Evolutionary conservation across 306 rosid species (phyloP).

Genomic region (Cicer yamashitae): DNA sequence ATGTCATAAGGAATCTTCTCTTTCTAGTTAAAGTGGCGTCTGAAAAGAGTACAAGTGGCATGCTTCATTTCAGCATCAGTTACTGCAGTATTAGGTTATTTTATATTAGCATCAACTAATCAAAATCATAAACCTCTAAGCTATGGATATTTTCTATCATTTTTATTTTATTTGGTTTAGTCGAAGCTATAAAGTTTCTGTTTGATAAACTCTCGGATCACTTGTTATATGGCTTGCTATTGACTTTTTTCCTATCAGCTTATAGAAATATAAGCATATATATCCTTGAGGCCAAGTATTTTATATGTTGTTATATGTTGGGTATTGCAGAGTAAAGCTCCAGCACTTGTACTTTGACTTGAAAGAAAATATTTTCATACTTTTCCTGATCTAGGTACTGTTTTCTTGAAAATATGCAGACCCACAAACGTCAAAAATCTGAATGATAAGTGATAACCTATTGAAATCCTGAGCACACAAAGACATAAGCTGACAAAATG

Average conservation of each 20-base stretch:
- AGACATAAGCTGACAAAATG: conserved; percentile 18
- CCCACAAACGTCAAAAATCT: conserved; percentile 20
- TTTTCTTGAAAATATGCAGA: conserved; percentile 29
- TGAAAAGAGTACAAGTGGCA: not conserved
- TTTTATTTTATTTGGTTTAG: conserved; percentile 31
- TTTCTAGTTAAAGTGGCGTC: conserved; percentile 27
- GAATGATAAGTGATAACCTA: conserved; percentile 22
- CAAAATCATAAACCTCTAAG: conserved; percentile 28
- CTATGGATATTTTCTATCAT: conserved; percentile 10
- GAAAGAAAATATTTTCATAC: not conserved
- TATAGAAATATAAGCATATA: conserved; percentile 1
- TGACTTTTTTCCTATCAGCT: not conserved
- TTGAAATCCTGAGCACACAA: conserved; percentile 6
- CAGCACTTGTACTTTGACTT: not conserved
- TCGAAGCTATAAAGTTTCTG: conserved; percentile 15
- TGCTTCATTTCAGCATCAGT: conserved; percentile 36
- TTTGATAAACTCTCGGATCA: not conserved
- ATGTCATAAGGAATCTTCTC: conserved; percentile 39
- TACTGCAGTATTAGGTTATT: conserved; percentile 39
- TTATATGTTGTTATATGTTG: conserved; percentile 15
- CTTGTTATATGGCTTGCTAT: conserved; percentile 16
- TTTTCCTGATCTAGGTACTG: conserved; percentile 3
- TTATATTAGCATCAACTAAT: conserved; percentile 35
- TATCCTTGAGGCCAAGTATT: not conserved
- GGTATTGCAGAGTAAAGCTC: conserved; percentile 21